A percentile compares a stretch with the other conserved stretches of the same genome.
These are phyloP conservation scores for Rhypophila decipiens DNA, from an alignment of 495 filamentous ascomycete species.

Conservation along the genomic window DNA sequence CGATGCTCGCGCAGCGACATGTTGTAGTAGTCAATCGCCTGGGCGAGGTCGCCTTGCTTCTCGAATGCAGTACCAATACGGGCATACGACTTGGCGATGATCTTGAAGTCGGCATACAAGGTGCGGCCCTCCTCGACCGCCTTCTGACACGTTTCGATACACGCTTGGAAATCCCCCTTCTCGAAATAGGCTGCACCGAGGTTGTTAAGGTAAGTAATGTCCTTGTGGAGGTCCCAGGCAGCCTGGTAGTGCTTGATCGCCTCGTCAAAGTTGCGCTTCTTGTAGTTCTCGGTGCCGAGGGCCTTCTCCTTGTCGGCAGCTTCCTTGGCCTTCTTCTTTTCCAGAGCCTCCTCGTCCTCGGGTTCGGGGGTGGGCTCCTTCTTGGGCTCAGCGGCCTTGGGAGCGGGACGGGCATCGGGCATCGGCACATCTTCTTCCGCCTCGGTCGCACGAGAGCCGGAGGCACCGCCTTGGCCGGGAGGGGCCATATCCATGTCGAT, in stretches of 20 bases:
- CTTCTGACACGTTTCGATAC: constrained; percentile 78
- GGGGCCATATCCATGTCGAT: constrained; percentile 85
- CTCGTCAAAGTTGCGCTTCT: constrained; percentile 91
- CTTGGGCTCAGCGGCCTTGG: constrained; percentile 32
- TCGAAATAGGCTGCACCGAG: constrained; percentile 90
- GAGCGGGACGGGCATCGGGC: constrained; percentile 54
- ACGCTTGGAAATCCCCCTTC: constrained; percentile 83
- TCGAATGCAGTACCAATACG: constrained; percentile 88
- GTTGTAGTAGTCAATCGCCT: constrained; percentile 86
- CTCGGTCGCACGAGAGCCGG: constrained; percentile 41
- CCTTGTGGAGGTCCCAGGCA: constrained; percentile 91
- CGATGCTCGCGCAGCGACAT: constrained; percentile 94
- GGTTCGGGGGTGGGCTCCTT: constrained; percentile 49
- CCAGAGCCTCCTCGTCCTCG: constrained; percentile 72
- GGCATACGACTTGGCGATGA: constrained; percentile 92
- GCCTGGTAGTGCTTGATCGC: constrained; percentile 94
- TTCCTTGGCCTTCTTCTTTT: constrained; percentile 83
- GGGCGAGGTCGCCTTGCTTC: constrained; percentile 71
- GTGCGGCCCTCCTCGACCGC: constrained; percentile 85
- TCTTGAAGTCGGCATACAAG: constrained; percentile 89
- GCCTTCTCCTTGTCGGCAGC: constrained; percentile 93
- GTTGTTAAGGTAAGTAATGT: constrained; percentile 97
- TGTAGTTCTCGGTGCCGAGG: constrained; percentile 91
- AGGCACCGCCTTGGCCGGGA: constrained; percentile 41
- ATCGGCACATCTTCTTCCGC: constrained; percentile 71